Evolutionary conservation across 805 yeast genomes (phyloP), one percentile per base, ranked within the genome.

Genomic region (Lipomyces sp.): DNA sequence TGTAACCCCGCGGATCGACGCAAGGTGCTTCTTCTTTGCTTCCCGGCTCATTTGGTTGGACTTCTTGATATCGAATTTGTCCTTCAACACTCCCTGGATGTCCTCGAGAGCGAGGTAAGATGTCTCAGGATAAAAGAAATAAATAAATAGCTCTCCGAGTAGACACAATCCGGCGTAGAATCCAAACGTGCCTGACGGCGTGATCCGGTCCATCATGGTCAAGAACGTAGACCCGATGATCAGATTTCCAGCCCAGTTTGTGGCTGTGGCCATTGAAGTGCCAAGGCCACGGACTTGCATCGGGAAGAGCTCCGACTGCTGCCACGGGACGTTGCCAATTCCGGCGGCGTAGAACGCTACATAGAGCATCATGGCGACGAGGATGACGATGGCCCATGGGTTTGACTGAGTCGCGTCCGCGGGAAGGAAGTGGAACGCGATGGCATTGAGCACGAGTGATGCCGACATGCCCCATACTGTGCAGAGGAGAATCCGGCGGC

Each of bases 271-370:
- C 74, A 86, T 88, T 65, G 97, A 90, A 8, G 92, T 87, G 67
- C 98, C 98, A 57, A 92, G 83, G 66, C 97, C 96, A 77, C 99
- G 87, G 42, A 94, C 97, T 69, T 87, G 85, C 82, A 93, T 97
- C 45, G 98, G 95, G 80, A 95, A 92, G 75, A 94, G 81, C 79
- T 94, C 99, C 64, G 94, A 89, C 76, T 95, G 98, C 76, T 94
- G 97, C 99, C 99, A 94, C 64, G 98, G 98, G 63, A 92, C 95
- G 77, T 94, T 93, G 80, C 99, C 99, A 72, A 93, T 90, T 72
- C 98, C 98, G 71, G 91, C 81, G 59, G 98, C 97, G 77, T 93
- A 94, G 62, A 89, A 87, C 2, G 97, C 97, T 57, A 93, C 97
- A 75, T 82, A 95, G 53, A 86, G 77, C 70, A 94, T 91, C 90